Evolutionary conservation across 2,329 filamentous ascomycete species (phyloP).

Genomic region (Scopulariopsis brevicaulis): DNA sequence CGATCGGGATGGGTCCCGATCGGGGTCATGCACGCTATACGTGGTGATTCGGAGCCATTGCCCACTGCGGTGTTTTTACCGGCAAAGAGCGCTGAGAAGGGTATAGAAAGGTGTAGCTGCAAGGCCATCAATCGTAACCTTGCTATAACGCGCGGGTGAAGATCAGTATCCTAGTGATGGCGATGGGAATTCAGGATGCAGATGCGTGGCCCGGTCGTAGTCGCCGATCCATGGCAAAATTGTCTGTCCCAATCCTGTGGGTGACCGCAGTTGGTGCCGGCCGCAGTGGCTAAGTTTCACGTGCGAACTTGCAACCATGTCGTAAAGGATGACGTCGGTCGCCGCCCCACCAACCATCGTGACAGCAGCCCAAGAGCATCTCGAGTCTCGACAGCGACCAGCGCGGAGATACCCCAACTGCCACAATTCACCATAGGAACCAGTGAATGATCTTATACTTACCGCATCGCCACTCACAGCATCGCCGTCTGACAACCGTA

Average conservation of each 20-base stretch:
- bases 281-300: neutral
- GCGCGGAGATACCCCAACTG: neutral
- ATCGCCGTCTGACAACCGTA: neutral
- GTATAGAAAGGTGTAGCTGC: no score
- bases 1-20: neutral
- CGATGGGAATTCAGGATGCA: no score
- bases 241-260: neutral
- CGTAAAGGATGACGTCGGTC: neutral
- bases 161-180: no score
- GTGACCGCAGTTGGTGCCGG: neutral
- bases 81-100: no score
- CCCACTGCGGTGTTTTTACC: no score
- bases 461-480: neutral
- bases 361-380: constrained; percentile 13
- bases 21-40: neutral
- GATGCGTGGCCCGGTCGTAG: no score
- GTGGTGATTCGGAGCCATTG: no score
- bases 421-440: neutral
- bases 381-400: neutral
- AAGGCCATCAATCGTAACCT: no score
- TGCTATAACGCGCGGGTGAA: no score
- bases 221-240: neutral
- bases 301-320: neutral
- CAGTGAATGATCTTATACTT: neutral
- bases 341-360: neutral